Percentiles rank a stretch among this genome's conserved stretches.
phyloP scores from a whole-genome alignment of 2,329 filamentous ascomycete genomes.

The Cercospora sp. region DNA sequence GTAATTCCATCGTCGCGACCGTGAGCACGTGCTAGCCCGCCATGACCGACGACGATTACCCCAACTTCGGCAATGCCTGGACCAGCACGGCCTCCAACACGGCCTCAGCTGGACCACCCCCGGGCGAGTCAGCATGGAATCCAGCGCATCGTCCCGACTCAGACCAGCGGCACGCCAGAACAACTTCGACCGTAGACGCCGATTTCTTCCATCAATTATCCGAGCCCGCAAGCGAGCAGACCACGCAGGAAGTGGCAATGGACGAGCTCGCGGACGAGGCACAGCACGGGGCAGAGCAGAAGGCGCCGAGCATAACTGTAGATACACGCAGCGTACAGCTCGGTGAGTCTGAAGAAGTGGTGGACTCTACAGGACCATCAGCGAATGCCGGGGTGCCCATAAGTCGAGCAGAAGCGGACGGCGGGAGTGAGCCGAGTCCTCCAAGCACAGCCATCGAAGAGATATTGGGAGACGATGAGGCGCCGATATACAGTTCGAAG shows the following conservation, averaged over 20 bases:
- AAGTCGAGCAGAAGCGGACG: constrained; percentile 22
- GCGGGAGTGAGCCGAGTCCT: constrained; percentile 13
- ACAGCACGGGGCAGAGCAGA: constrained; percentile 9
- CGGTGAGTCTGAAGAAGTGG: constrained; percentile 17
- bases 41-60: constrained; percentile 39
- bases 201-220: constrained; percentile 43
- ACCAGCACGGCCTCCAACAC: constrained; percentile 14
- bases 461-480: constrained; percentile 29
- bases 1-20: neutral
- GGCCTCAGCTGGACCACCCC: constrained; percentile 7
- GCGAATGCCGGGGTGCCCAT: constrained; percentile 20
- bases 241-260: constrained; percentile 7
- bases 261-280: constrained; percentile 10
- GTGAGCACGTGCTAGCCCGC: constrained; percentile 6
- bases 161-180: constrained; percentile 23
- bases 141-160: constrained; percentile 51
- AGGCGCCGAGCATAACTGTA: constrained; percentile 24
- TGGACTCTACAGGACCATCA: constrained; percentile 17
- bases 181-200: constrained; percentile 29
- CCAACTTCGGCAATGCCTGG: constrained; percentile 46
- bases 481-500: constrained; percentile 27
- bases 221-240: constrained; percentile 31
- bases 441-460: constrained; percentile 13
- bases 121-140: constrained; percentile 50
- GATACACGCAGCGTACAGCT: constrained; percentile 11